Evolutionary conservation across 441 rosid species (phyloP).

Genomic region (Rhodomyrtus psidioides): DNA sequence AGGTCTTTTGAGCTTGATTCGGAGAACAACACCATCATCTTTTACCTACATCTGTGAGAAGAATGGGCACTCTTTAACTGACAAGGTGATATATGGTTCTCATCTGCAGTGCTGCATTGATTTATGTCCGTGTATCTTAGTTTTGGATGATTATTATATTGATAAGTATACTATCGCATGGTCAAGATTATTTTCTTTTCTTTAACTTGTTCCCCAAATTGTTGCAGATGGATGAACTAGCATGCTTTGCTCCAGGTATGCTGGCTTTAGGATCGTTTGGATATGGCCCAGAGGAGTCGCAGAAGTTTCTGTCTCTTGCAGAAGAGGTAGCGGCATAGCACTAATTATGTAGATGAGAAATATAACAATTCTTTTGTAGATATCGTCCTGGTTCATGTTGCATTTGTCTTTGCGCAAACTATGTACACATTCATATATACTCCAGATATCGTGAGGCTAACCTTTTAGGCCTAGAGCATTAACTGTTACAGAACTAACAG

Average conservation of each 20-base stretch:
- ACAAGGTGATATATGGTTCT: constrained; percentile 50
- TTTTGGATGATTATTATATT: not conserved
- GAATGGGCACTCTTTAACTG: constrained; percentile 44
- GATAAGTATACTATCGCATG: not conserved
- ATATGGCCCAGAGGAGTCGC: constrained; percentile 59
- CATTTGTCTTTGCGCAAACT: not conserved
- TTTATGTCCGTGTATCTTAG: not conserved
- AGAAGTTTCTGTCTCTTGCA: constrained; percentile 71
- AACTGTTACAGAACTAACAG: not conserved
- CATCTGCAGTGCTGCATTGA: not conserved
- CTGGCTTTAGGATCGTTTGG: constrained; percentile 93
- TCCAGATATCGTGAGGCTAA: not conserved
- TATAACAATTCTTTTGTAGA: not conserved
- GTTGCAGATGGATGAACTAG: constrained; percentile 96
- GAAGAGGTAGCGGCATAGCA: constrained; percentile 57
- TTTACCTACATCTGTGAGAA: constrained; percentile 90
- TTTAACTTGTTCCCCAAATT: constrained; percentile 1
- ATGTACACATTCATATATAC: not conserved
- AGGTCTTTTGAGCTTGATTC: constrained; percentile 74
- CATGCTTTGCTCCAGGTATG: constrained; percentile 99
- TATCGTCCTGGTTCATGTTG: not conserved
- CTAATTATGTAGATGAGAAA: not conserved
- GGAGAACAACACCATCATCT: constrained; percentile 77
- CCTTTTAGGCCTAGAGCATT: not conserved
- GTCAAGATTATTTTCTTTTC: not conserved